These are phyloP conservation scores for Teunomyces barrocoloradensis DNA, from an alignment of 805 yeast species.

Conservation along the genomic window DNA sequence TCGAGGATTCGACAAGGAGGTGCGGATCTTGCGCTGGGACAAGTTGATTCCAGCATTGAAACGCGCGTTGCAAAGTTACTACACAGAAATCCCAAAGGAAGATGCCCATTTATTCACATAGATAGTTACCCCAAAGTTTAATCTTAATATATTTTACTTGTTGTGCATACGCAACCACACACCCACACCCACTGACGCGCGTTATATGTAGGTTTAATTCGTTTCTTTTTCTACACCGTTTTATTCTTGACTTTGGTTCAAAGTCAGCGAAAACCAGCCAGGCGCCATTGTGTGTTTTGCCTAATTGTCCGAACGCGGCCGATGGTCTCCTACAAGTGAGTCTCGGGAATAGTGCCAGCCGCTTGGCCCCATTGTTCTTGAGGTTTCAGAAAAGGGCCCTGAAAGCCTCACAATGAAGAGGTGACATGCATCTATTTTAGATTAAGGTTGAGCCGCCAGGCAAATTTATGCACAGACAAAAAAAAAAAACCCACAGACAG, in stretches of 20 bases:
- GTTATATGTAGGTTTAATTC: no score
- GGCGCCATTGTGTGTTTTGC: no score
- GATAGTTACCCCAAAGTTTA: background rate
- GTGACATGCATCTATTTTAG: background rate
- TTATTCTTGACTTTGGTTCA: no score
- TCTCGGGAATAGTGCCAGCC: background rate
- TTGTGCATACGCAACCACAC: background rate
- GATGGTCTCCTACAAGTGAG: background rate
- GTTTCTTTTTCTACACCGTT: no score
- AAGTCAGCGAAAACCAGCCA: no score
- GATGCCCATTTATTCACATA: slow-evolving; percentile 9
- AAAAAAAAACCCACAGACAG: background rate
- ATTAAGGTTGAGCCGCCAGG: background rate
- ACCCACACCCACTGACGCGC: no score
- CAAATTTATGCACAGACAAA: no score
- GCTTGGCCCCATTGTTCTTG: background rate
- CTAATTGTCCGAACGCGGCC: background rate
- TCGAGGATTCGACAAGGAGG: slow-evolving; percentile 67
- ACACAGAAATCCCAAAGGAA: slow-evolving; percentile 50
- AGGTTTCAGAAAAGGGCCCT: background rate
- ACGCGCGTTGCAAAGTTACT: slow-evolving; percentile 65
- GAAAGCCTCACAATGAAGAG: background rate
- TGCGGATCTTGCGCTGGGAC: slow-evolving; percentile 60
- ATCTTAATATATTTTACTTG: background rate
- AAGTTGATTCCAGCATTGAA: slow-evolving; percentile 56